phyloP scores from a whole-genome alignment of 768 basidiomycete genomes.

The Baorangia bicolor region DNA sequence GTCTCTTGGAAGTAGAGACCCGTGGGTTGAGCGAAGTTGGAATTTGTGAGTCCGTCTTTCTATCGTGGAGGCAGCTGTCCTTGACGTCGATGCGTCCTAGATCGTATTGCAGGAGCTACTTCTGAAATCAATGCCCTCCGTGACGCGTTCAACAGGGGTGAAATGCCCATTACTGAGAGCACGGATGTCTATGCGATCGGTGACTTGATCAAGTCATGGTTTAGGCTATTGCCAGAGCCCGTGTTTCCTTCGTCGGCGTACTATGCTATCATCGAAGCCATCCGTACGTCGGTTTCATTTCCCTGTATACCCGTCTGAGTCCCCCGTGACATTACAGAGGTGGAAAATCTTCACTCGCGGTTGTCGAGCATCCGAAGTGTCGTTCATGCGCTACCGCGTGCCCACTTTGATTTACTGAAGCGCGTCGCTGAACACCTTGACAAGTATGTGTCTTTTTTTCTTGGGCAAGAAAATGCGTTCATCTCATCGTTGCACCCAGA shows the following conservation, averaged over 20 bases:
- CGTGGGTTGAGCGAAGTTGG: constrained; percentile 81
- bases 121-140: constrained; percentile 67
- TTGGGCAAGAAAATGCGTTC: neutral
- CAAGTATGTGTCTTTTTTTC: constrained; percentile 41
- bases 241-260: constrained; percentile 72
- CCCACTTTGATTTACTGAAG: constrained; percentile 76
- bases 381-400: constrained; percentile 66
- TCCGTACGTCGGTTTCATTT: constrained; percentile 47
- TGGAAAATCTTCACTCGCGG: constrained; percentile 67
- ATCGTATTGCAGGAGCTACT: constrained; percentile 79
- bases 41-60: constrained; percentile 58
- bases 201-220: constrained; percentile 84
- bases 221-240: constrained; percentile 78
- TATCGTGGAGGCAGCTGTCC: neutral
- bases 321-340: constrained; percentile 41
- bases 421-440: constrained; percentile 85
- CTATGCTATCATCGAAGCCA: constrained; percentile 65
- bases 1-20: constrained; percentile 67
- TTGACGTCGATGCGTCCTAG: constrained; percentile 35
- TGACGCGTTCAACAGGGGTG: constrained; percentile 74
- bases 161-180: constrained; percentile 53
- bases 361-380: constrained; percentile 62
- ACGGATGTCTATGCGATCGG: constrained; percentile 83
- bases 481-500: constrained; percentile 35
- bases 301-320: constrained; percentile 3